phyloP scores from a whole-genome alignment of 805 yeast genomes.

The Hanseniaspora occidentalis region DNA sequence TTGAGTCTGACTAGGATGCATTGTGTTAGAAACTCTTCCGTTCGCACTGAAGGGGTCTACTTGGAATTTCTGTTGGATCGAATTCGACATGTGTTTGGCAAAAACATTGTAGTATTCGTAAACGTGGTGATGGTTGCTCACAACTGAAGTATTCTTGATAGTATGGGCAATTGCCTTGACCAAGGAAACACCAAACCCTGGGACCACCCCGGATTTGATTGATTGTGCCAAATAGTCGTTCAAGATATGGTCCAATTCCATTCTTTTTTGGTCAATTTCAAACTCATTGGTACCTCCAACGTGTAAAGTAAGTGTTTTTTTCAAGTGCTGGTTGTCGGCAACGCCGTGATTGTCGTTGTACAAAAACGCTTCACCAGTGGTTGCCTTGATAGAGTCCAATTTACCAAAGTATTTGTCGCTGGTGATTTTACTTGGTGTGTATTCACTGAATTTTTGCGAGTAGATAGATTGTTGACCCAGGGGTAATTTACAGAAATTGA shows the following conservation, averaged over 20 bases:
- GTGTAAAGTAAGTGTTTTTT: slow-evolving; percentile 18
- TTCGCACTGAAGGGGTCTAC: background rate
- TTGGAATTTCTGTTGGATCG: slow-evolving; percentile 8
- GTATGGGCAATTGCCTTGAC: slow-evolving; percentile 12
- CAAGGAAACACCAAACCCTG: slow-evolving; percentile 15
- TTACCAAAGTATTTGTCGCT: slow-evolving; percentile 18
- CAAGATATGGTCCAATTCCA: slow-evolving; percentile 16
- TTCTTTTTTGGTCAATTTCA: slow-evolving; percentile 21
- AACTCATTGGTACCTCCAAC: slow-evolving; percentile 21
- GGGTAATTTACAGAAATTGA: slow-evolving; percentile 19
- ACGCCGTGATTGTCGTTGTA: slow-evolving; percentile 13
- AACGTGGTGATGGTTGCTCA: background rate
- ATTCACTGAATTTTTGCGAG: slow-evolving; percentile 18
- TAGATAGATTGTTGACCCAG: slow-evolving; percentile 17
- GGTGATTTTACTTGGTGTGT: slow-evolving; percentile 20
- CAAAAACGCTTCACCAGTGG: slow-evolving; percentile 21
- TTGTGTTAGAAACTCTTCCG: background rate
- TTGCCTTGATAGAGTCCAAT: slow-evolving; percentile 20
- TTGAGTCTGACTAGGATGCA: background rate
- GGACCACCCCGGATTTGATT: slow-evolving; percentile 17
- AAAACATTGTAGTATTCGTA: background rate
- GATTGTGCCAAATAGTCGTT: slow-evolving; percentile 19
- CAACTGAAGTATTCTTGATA: background rate
- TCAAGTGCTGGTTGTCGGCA: slow-evolving; percentile 9
- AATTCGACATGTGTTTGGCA: slow-evolving; percentile 8